Percentiles rank a stretch among this genome's conserved stretches.
phyloP scores from a whole-genome alignment of 1,284 basidiomycete species.

The Ceratobasidium sp. region DNA sequence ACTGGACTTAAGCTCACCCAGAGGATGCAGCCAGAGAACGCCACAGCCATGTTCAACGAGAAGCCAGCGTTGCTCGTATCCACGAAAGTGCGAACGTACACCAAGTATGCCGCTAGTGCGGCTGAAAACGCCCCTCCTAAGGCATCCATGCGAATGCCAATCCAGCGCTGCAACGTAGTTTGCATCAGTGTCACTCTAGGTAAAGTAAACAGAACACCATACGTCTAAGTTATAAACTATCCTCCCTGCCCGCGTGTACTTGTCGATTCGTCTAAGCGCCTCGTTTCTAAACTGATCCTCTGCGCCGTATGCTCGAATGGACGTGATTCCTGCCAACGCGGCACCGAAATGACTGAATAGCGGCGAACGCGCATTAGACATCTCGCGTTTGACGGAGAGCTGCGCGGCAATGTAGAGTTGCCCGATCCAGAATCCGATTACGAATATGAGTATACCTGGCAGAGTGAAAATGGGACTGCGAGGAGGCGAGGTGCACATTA shows the following conservation, averaged over 20 bases:
- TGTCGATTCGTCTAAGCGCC: slow-evolving; percentile 46
- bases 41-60: slow-evolving; percentile 55
- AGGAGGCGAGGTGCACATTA: slow-evolving; percentile 45
- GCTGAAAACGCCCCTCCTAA: slow-evolving; percentile 45
- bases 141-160: slow-evolving; percentile 45
- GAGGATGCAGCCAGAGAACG: slow-evolving; percentile 54
- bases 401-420: slow-evolving; percentile 72
- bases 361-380: slow-evolving; percentile 73
- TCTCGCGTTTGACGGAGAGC: slow-evolving; percentile 73
- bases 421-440: slow-evolving; percentile 61
- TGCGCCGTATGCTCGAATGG: slow-evolving; percentile 51
- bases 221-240: slow-evolving; percentile 46
- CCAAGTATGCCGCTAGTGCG: slow-evolving; percentile 44
- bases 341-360: slow-evolving; percentile 61
- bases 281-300: slow-evolving; percentile 46
- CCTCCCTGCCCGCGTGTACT: slow-evolving; percentile 47
- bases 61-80: slow-evolving; percentile 54
- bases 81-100: slow-evolving; percentile 1
- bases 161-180: slow-evolving; percentile 43
- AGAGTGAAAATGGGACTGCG: slow-evolving; percentile 52
- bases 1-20: not conserved
- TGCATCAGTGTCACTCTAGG: not conserved
- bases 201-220: not conserved
- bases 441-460: slow-evolving; percentile 58
- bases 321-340: slow-evolving; percentile 49